Conservation (phyloP, 768 basidiomycete species). For the Leucosporidium yakuticum region DNA sequence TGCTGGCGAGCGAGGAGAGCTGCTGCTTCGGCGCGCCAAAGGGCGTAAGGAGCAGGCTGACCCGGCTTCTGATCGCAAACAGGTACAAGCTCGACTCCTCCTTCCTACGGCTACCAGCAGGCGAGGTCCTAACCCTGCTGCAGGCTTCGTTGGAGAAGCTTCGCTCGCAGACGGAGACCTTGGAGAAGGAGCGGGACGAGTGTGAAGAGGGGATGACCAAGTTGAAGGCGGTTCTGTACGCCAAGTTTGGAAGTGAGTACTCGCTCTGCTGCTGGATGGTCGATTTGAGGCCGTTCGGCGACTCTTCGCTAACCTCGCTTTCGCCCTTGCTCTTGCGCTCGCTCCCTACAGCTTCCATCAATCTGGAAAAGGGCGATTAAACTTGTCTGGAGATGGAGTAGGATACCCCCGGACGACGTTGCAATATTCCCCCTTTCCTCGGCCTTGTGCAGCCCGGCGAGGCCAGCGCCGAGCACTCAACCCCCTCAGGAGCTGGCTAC, state of each 20-base stretch:
- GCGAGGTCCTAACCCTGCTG: constrained; percentile 36
- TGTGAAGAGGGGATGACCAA: constrained; percentile 19
- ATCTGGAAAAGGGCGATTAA: constrained; percentile 24
- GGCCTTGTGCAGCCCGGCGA: too few species aligned
- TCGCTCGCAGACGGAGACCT: constrained; percentile 1
- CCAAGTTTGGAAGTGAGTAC: constrained; percentile 34
- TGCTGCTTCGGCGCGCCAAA: not conserved
- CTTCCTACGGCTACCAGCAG: constrained; percentile 44
- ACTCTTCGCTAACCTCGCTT: not conserved
- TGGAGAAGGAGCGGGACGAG: constrained; percentile 19
- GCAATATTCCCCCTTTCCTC: too few species aligned
- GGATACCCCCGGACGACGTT: too few species aligned
- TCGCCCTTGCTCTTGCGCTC: not conserved
- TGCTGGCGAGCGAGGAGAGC: not conserved
- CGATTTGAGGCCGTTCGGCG: too few species aligned
- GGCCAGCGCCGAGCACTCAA: too few species aligned
- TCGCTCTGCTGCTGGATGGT: too few species aligned
- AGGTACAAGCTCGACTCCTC: constrained; percentile 46
- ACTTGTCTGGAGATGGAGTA: too few species aligned
- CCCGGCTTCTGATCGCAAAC: not conserved
- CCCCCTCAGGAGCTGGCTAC: too few species aligned
- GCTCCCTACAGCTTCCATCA: constrained; percentile 25
- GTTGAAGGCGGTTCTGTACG: constrained; percentile 29
- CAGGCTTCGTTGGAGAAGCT: constrained; percentile 14
- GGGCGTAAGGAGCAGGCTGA: not conserved